Base-by-base conservation (phyloP, 495 filamentous ascomycete species). In the Thermochaetoides thermophila region DNA sequence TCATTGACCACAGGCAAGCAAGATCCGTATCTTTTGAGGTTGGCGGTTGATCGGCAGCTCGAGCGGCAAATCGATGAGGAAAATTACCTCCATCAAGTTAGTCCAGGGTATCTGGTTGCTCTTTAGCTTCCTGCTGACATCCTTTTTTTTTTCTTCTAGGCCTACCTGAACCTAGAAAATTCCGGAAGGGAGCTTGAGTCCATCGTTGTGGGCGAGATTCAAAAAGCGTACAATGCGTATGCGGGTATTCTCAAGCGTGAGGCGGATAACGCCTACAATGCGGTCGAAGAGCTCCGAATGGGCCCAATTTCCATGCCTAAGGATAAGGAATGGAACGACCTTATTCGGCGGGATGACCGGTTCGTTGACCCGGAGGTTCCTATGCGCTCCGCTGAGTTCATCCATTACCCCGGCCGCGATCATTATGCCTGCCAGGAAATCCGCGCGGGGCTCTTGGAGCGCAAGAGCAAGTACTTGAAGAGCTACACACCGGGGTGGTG, bases 401-500 rank as follows among this genome's bases (percentile, higher is more conserved):
- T 97, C 44, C 73, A 80, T 22, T 97, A 96, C 55, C 86, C 87
- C n/a, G 89, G 89, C 11, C 79, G 79, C 44, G 72, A 92, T 47
- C 82, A 94, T 52, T 79, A 80, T 32, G 78, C 84, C 7, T 84
- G 82, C 20, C 72, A 77, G 34, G 89, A 94, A 48, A 76, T 97
- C 21, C 68, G 83, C 30, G 80, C 81, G 5, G 89, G 89, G 1
- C 76, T 92, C 60, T 64, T 97, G 33, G 89, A 97, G 62, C 78
- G 89, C 29, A 97, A 95, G 71, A 91, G 81, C 68, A 97, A 96
- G 51, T 97, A 96, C 53, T 63, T 97, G 26, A 97, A 96, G 69
- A 94, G 84, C 49, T 97, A 94, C 54, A 86, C 86, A 3, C 80
- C 87, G 16, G 89, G 89, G 56, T 97, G 89, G 89, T 91, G 66